These are phyloP conservation scores for Saprolegnia diclina DNA, from an alignment of 352 stramenopile genomes.

Conservation along the genomic window DNA sequence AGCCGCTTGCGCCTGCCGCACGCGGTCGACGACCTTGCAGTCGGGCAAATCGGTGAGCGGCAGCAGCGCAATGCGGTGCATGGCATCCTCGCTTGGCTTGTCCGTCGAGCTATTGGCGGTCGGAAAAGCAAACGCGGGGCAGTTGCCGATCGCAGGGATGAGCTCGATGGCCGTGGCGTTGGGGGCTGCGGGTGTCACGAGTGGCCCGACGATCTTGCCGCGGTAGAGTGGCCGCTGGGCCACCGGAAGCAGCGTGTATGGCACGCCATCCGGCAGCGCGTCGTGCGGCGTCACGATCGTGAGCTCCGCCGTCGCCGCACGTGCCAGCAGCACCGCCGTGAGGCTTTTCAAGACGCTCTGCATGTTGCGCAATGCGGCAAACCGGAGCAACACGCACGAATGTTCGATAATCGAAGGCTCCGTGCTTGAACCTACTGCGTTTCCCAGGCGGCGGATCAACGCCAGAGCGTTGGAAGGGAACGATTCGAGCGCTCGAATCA, in stretches of 20 bases:
- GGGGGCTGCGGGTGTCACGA: neutral
- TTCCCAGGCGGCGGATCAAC: no score
- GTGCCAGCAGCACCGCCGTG: neutral
- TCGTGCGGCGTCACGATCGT: neutral
- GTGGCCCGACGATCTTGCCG: neutral
- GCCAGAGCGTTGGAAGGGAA: no score
- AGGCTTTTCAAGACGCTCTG: neutral
- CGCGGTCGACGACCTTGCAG: slow-evolving; percentile 6
- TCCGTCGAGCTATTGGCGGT: neutral
- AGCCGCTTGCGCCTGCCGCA: neutral
- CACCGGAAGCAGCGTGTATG: neutral
- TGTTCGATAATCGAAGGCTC: no score
- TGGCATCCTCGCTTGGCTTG: neutral
- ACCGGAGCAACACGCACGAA: no score
- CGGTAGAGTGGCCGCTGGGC: neutral
- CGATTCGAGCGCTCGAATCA: no score
- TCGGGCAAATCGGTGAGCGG: neutral
- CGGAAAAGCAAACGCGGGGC: neutral
- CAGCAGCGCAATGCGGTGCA: neutral
- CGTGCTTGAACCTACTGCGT: no score
- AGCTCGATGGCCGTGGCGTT: neutral
- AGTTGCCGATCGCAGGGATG: neutral
- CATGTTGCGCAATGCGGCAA: neutral
- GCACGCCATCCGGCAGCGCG: neutral
- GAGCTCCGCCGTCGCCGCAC: neutral